Conservation (phyloP, 805 yeast species). For the Cyberlindnera americana region DNA sequence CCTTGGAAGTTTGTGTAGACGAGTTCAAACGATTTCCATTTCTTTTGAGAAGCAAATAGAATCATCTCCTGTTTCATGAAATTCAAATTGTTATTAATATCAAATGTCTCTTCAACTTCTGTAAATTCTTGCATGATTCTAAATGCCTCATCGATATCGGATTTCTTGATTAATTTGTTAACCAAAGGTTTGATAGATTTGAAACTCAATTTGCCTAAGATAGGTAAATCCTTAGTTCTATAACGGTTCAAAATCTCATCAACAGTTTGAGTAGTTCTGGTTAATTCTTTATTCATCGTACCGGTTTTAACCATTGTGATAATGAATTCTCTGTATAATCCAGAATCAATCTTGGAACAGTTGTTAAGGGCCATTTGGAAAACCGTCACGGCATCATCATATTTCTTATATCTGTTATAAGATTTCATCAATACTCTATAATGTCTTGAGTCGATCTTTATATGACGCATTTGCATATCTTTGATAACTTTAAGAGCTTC, state of each 20-base stretch:
- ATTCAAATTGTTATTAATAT: conserved; percentile 22
- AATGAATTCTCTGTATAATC: conserved; percentile 29
- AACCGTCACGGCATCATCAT: conserved; percentile 27
- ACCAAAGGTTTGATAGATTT: conserved; percentile 35
- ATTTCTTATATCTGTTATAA: conserved; percentile 26
- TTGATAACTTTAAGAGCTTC: conserved; percentile 30
- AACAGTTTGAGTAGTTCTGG: conserved; percentile 29
- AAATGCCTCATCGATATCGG: conserved; percentile 31
- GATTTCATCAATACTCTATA: conserved; percentile 31
- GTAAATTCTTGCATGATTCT: conserved; percentile 32
- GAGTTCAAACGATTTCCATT: conserved; percentile 32
- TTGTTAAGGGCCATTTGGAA: conserved; percentile 28
- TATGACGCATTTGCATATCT: conserved; percentile 24
- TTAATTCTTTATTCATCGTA: conserved; percentile 27
- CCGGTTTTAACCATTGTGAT: conserved; percentile 31
- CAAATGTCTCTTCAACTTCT: conserved; percentile 26
- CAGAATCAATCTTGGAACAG: conserved; percentile 26
- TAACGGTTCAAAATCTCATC: conserved; percentile 30
- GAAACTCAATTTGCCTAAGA: conserved; percentile 30
- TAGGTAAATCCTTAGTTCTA: conserved; percentile 21
- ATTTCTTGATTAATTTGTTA: conserved; percentile 28
- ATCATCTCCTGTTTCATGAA: conserved; percentile 31
- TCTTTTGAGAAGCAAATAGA: conserved; percentile 28
- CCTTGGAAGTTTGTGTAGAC: conserved; percentile 23
- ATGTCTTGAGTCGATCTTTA: conserved; percentile 24